A percentile compares a stretch with the other conserved stretches of the same genome.
These are phyloP conservation scores for Aspergillus baeticus DNA, from an alignment of 495 filamentous ascomycete species.

Conservation along the genomic window DNA sequence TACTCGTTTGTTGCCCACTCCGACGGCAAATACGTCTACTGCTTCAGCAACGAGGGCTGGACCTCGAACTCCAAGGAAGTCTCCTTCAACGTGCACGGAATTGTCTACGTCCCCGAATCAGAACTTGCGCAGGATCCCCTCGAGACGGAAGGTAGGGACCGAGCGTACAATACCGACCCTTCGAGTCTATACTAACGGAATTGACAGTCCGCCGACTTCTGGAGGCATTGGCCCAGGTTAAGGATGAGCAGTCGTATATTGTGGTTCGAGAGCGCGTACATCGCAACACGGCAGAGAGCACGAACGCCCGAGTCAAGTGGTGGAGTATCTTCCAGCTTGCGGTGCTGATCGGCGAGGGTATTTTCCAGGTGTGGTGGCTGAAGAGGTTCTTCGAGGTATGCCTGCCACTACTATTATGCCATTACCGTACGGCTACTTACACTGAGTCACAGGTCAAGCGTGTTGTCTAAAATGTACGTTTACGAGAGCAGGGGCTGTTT, in stretches of 20 bases:
- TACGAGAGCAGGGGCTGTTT: constrained; percentile 3
- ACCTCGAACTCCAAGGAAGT: constrained; percentile 91
- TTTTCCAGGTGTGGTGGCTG: constrained; percentile 99
- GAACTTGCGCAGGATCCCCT: constrained; percentile 85
- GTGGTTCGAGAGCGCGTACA: constrained; percentile 92
- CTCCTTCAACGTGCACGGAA: constrained; percentile 97
- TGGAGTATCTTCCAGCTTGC: constrained; percentile 97
- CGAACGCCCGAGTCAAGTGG: constrained; percentile 96
- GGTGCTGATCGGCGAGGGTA: constrained; percentile 84
- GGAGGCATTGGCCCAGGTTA: constrained; percentile 84
- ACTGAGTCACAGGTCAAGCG: constrained; percentile 37
- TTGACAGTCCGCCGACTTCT: constrained; percentile 74
- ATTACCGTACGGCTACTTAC: constrained; percentile 7
- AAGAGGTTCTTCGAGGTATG: constrained; percentile 96
- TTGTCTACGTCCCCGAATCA: constrained; percentile 91
- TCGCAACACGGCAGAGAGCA: constrained; percentile 98
- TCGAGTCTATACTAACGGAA: constrained; percentile 11
- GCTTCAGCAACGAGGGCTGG: constrained; percentile 99
- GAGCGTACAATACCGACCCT: neutral
- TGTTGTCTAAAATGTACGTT: constrained; percentile 34
- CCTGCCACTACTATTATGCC: neutral
- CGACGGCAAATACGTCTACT: constrained; percentile 92
- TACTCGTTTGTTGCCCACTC: constrained; percentile 82
- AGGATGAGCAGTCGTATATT: constrained; percentile 97
- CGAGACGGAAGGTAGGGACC: constrained; percentile 72